Evolutionary conservation across 139 green algal genomes (phyloP), one percentile per base, ranked within the genome.

Genomic region (Chlorella sorokiniana): DNA sequence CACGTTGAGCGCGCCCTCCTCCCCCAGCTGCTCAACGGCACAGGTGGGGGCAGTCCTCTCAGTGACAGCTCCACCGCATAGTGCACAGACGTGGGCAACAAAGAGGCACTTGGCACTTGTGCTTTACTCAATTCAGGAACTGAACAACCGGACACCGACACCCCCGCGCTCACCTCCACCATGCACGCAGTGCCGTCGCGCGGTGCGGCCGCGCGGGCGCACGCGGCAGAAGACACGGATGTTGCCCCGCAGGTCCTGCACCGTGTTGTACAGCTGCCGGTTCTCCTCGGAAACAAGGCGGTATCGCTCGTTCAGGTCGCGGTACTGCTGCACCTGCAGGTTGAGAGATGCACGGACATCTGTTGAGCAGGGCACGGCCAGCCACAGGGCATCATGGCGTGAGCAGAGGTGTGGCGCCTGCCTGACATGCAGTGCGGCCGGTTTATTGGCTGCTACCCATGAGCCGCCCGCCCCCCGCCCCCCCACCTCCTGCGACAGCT

Each of bases 201-300:
- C 92, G 2, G 93, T 96, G 25, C 74, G 83, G 61, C 93, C 94
- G 16, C 78, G 37, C 0, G 93, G 93, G 0, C 94, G 88, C 33
- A 97, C 88, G 44, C 94, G 87, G 90, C 93, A 97, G 87, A 94
- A 98, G 1, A 98, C 94, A 37, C 94, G 88, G 85, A 98, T 97
- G 81, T 85, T 91, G 76, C 94, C 94, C 51, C 92, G 91, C 25
- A 97, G 81, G 85, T 98, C 95, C 79, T 96, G 93, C 29, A 98
- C 91, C 45, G 87, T 86, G 83, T 98, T 98, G 84, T 98, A 97
- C 40, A 96, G 79, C 73, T 89, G 81, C 27, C 85, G 78, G 69
- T 94, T 92, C 54, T 92, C 89, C 38, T 93, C 87, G 38, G 81
- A 40, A 9, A 93, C 81, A 38, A 18, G 40, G 38, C 61, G 72